A percentile compares a stretch with the other conserved stretches of the same genome.
phyloP scores from a whole-genome alignment of 345 rosid species.

The Raphanus raphanistrum region DNA sequence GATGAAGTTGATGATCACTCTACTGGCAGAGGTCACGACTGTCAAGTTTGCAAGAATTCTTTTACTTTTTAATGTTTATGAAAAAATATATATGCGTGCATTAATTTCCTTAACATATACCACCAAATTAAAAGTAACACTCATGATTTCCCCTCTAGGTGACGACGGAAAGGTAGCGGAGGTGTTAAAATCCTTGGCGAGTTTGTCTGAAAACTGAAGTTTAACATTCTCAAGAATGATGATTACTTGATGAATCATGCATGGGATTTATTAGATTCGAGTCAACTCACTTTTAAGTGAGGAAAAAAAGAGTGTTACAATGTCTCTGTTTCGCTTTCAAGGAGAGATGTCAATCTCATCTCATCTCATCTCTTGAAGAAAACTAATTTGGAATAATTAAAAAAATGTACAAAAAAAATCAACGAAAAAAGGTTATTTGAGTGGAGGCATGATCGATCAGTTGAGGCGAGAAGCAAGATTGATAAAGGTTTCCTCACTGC shows the following conservation, averaged over 20 bases:
- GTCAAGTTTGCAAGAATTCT: too few species aligned
- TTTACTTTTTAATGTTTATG: too few species aligned
- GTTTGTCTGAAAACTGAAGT: conserved; percentile 4
- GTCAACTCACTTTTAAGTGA: conserved; percentile 32
- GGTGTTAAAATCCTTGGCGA: conserved; percentile 18
- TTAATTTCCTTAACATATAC: too few species aligned
- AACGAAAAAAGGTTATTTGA: conserved; percentile 9
- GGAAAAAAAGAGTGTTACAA: conserved; percentile 37
- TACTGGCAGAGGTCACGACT: too few species aligned
- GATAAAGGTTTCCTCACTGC: conserved; percentile 43
- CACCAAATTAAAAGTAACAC: too few species aligned
- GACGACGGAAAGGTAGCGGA: too few species aligned
- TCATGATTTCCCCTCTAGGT: too few species aligned
- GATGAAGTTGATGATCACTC: too few species aligned
- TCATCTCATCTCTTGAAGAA: conserved; percentile 33
- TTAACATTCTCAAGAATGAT: background rate
- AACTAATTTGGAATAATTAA: conserved; percentile 5
- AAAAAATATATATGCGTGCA: too few species aligned
- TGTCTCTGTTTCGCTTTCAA: conserved; percentile 40
- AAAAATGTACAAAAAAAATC: conserved; percentile 26
- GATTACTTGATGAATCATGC: conserved; percentile 10
- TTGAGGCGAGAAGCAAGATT: conserved; percentile 40
- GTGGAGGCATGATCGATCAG: conserved; percentile 12
- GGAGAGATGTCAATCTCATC: conserved; percentile 26
- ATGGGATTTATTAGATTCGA: conserved; percentile 15